Evolutionary conservation across 164 flowering plant species (phyloP).

Genomic region (Magnolia sinica): DNA sequence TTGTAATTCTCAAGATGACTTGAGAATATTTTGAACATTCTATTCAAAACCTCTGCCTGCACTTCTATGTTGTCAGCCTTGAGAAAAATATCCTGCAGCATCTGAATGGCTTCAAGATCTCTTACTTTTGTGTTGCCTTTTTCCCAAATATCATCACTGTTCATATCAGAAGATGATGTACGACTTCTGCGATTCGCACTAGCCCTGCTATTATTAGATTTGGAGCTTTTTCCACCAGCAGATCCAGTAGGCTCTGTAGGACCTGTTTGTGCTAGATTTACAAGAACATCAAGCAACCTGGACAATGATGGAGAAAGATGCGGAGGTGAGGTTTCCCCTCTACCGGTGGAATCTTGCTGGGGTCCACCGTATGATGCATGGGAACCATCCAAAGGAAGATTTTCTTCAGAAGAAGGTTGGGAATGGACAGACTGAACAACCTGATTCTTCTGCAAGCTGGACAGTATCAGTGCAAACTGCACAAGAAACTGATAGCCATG

Average conservation of each 20-base stretch:
- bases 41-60: conserved; percentile 89
- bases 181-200: conserved; percentile 56
- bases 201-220: conserved; percentile 40
- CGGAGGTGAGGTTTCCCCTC: conserved; percentile 31
- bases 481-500: conserved; percentile 98
- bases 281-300: conserved; percentile 94
- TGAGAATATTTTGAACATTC: conserved; percentile 95
- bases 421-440: conserved; percentile 30
- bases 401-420: conserved; percentile 25
- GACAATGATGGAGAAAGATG: conserved; percentile 72
- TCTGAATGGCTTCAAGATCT: conserved; percentile 95
- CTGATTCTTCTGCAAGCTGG: conserved; percentile 48
- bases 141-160: conserved; percentile 74
- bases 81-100: conserved; percentile 93
- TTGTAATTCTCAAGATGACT: conserved; percentile 93
- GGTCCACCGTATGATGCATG: conserved; percentile 19
- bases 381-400: conserved; percentile 33
- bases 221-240: conserved; percentile 45
- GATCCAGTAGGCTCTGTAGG: conserved; percentile 43
- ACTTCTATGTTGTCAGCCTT: conserved; percentile 78
- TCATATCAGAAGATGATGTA: conserved; percentile 56
- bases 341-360: conserved; percentile 19
- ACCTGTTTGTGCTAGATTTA: conserved; percentile 85
- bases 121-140: conserved; percentile 67
- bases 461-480: conserved; percentile 77